Conservation (phyloP, 2,329 filamentous ascomycete species). For the Ophiocordyceps sinensis region DNA sequence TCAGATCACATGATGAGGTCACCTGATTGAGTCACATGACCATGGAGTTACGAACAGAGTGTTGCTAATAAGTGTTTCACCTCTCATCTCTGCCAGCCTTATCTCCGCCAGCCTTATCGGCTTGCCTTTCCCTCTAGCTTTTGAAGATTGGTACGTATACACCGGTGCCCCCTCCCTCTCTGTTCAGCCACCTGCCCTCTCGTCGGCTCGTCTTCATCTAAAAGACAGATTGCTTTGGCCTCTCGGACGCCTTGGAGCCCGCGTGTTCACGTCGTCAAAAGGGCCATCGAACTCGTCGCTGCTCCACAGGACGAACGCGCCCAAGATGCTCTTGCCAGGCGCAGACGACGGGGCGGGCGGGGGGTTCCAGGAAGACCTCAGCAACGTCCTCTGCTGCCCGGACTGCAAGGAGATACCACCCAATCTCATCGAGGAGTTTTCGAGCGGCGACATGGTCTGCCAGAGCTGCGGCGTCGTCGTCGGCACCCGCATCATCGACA, state of each 20-base stretch:
- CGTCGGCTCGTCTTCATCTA: no score
- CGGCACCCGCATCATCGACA: constrained; percentile 83
- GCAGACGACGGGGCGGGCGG: constrained; percentile 15
- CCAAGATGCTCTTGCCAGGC: constrained; percentile 31
- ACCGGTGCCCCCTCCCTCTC: no score
- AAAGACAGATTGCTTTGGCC: no score
- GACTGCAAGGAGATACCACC: constrained; percentile 91
- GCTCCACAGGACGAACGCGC: constrained; percentile 6
- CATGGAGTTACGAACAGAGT: no score
- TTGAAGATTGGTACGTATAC: no score
- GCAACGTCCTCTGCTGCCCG: constrained; percentile 69
- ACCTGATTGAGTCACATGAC: no score
- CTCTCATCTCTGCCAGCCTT: no score
- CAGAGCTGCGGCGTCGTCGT: constrained; percentile 83
- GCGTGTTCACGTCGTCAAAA: not conserved
- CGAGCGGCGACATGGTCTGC: constrained; percentile 84
- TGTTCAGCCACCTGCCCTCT: no score
- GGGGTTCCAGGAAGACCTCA: constrained; percentile 69
- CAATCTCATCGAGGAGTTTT: constrained; percentile 84
- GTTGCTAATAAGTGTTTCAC: no score
- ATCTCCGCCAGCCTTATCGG: no score
- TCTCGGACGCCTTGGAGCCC: not conserved
- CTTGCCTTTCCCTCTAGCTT: no score
- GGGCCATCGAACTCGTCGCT: not conserved
- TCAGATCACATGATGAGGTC: no score